Evolutionary conservation across 352 stramenopile species (phyloP), one percentile per base, ranked within the genome.

Genomic region (Phytophthora sp.): DNA sequence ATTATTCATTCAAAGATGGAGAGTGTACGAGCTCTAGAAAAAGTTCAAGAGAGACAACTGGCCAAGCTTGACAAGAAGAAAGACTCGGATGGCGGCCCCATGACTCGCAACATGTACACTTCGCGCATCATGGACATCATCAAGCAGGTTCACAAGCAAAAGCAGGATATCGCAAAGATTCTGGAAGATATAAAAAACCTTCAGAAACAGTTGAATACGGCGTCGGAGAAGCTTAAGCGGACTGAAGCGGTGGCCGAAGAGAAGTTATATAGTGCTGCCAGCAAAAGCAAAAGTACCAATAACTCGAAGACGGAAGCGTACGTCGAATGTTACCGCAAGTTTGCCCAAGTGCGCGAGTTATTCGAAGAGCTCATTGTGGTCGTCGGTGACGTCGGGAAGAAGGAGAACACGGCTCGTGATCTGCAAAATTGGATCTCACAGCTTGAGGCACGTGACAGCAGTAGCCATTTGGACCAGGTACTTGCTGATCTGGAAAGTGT

Each of bases 41-140:
- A 77, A 13, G 69, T 77, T 29, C 84, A 84, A 47, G 73, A 79
- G 20, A 76, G 59, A 46, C 74, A 66, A 23, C 24, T 73, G 18
- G 20, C 24, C 13, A 72, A 74, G 39, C 61, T 57, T 16, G 47
- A 23, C 44, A 66, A 66, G 46, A 70, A 68, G 23, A 58, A 55
- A 15, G 45, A 72, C 24, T 29, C 47, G 4, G 52, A 58, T 26
- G 58, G 46, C n/a, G 62, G 54, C 0, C 53, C 35, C 0, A 75
- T 69, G 84, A 90, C 56, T n/a, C 86, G 89, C 35, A 88, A 76
- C 63, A 85, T 90, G 63, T 97, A 97, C 74, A 96, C 83, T 24
- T 81, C 84, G 27, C 86, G 90, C 2, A 96, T 97, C 62, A 90
- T 96, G 79, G 90, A 96, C 62, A 96, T 97, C 61, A 97, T 94